Percentiles rank a stretch among this genome's conserved stretches.
Evolutionary conservation across 2,329 filamentous ascomycete species (phyloP).

Genomic region (Penicillium sp.): DNA sequence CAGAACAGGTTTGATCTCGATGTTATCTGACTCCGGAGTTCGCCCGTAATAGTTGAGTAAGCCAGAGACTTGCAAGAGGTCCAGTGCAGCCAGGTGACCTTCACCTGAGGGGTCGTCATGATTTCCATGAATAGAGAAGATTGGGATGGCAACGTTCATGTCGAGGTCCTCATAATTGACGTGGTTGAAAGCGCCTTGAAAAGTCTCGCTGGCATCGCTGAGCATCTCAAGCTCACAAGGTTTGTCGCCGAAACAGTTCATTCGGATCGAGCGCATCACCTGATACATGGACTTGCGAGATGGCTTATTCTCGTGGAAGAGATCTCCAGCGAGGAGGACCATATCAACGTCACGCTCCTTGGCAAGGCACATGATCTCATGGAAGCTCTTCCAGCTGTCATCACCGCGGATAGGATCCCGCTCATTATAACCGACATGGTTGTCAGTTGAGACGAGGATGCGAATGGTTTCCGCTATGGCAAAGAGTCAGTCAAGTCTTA

Average conservation of each 20-base stretch:
- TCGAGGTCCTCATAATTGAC: conserved; percentile 98
- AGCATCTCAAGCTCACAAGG: conserved; percentile 94
- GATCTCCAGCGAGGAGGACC: conserved; percentile 89
- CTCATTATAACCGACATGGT: conserved; percentile 96
- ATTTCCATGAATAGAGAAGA: conserved; percentile 98
- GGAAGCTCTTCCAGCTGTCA: conserved; percentile 94
- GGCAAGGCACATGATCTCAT: conserved; percentile 90
- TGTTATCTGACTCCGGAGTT: conserved; percentile 88
- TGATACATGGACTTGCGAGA: conserved; percentile 95
- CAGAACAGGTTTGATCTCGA: conserved; percentile 85
- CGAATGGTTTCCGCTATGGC: conserved; percentile 79
- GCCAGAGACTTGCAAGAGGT: conserved; percentile 86
- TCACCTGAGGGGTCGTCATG: conserved; percentile 98
- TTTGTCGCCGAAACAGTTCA: conserved; percentile 93
- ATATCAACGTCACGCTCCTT: conserved; percentile 92
- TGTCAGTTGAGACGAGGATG: conserved; percentile 92
- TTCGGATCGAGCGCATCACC: conserved; percentile 89
- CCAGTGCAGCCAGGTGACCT: conserved; percentile 85
- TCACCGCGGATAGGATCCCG: conserved; percentile 91
- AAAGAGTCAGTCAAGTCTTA: neutral
- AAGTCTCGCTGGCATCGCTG: conserved; percentile 88
- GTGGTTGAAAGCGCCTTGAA: conserved; percentile 85
- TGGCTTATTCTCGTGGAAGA: conserved; percentile 98
- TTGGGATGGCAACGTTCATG: conserved; percentile 94
- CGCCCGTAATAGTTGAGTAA: conserved; percentile 95